Percentiles rank a stretch among this genome's conserved stretches.
Evolutionary conservation across 163 green algal species (phyloP).

Genomic region (Scenedesmus sp.): DNA sequence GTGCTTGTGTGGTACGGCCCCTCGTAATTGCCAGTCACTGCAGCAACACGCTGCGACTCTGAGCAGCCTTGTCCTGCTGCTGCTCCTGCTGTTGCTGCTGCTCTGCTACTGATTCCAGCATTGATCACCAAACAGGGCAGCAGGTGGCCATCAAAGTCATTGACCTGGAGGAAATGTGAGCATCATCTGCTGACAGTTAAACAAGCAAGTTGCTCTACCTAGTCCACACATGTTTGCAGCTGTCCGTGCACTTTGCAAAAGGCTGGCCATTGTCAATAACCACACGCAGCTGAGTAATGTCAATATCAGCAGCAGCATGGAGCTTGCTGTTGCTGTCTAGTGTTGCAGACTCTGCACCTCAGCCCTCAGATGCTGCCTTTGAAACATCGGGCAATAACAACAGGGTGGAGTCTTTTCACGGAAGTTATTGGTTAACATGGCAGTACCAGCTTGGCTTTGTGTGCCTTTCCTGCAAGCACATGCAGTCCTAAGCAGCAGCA

Average conservation of each 20-base stretch:
- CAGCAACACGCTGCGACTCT: too few relatives aligned
- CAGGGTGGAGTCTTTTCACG: too few relatives aligned
- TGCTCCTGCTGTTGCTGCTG: not conserved
- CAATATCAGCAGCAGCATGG: not conserved
- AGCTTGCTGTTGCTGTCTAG: not conserved
- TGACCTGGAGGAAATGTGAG: slow-evolving; percentile 94
- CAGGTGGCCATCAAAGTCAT: slow-evolving; percentile 97
- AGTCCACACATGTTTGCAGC: not conserved
- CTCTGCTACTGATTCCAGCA: slow-evolving; percentile 59
- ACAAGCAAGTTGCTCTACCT: not conserved
- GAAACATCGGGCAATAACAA: too few relatives aligned
- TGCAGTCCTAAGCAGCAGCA: not conserved
- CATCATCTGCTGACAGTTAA: not conserved
- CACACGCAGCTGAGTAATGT: not conserved
- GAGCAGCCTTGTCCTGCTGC: not conserved
- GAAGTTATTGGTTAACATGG: too few relatives aligned
- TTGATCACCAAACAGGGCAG: slow-evolving; percentile 75
- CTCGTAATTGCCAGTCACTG: too few relatives aligned
- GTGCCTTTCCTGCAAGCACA: too few relatives aligned
- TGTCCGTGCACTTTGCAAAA: not conserved
- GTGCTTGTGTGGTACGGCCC: too few relatives aligned
- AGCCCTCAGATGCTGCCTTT: not conserved
- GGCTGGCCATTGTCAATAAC: not conserved
- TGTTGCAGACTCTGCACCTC: too few relatives aligned
- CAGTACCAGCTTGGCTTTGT: too few relatives aligned